A percentile compares a stretch with the other conserved stretches of the same genome.
These are phyloP conservation scores for Colletotrichum sp. DNA, from an alignment of 2,329 filamentous ascomycete genomes.

Conservation along the genomic window DNA sequence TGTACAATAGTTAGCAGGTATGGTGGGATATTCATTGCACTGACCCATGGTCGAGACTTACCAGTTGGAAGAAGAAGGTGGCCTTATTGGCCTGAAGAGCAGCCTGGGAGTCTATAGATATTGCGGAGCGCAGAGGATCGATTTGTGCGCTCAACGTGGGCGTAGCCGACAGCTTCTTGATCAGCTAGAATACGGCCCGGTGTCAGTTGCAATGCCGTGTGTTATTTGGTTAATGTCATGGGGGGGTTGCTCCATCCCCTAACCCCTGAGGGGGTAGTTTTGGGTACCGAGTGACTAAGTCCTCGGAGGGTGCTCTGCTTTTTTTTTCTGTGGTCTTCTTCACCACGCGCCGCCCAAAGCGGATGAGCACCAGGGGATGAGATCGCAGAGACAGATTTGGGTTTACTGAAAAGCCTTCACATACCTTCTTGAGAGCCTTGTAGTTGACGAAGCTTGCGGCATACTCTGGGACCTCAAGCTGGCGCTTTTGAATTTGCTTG, in stretches of 20 bases:
- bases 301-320: neutral
- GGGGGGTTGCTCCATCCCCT: slow-evolving; percentile 10
- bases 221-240: slow-evolving; percentile 18
- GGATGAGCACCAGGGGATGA: neutral
- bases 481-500: slow-evolving; percentile 98
- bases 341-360: neutral
- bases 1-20: slow-evolving; percentile 52
- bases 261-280: slow-evolving; percentile 11
- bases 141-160: slow-evolving; percentile 82
- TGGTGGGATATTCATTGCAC: slow-evolving; percentile 22
- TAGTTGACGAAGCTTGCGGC: slow-evolving; percentile 99
- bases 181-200: slow-evolving; percentile 68
- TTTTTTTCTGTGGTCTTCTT: neutral
- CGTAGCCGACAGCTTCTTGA: slow-evolving; percentile 95
- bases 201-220: slow-evolving; percentile 32
- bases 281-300: slow-evolving; percentile 13
- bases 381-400: neutral
- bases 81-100: slow-evolving; percentile 96
- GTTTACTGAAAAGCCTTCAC: slow-evolving; percentile 25
- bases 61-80: slow-evolving; percentile 97
- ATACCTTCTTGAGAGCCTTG: slow-evolving; percentile 97
- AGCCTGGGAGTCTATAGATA: slow-evolving; percentile 76
- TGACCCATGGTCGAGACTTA: slow-evolving; percentile 49
- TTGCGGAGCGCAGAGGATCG: slow-evolving; percentile 55
- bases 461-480: slow-evolving; percentile 99